Evolutionary conservation across 2,329 filamentous ascomycete species (phyloP).

Genomic region (Exophiala xenobiotica): DNA sequence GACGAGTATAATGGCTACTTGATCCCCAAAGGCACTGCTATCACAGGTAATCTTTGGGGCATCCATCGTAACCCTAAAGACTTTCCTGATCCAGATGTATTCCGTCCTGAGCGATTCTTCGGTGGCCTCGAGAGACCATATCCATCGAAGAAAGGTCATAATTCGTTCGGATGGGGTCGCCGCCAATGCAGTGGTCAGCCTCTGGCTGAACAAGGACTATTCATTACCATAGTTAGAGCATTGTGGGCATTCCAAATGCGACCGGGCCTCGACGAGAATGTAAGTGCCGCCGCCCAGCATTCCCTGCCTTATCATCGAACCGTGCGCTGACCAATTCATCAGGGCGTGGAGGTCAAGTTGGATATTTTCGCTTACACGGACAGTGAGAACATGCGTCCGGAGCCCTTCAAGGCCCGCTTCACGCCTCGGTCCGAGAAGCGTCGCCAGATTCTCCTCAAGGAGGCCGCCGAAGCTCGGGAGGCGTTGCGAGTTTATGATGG

Average conservation of each 20-base stretch:
- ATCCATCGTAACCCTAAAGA: constrained; percentile 45
- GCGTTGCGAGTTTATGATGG: background rate
- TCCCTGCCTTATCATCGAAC: no score
- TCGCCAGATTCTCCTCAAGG: background rate
- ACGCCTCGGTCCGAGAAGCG: background rate
- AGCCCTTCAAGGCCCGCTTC: constrained; percentile 13
- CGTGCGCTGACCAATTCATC: no score
- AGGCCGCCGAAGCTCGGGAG: background rate
- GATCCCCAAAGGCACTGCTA: constrained; percentile 50
- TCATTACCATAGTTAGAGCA: constrained; percentile 58
- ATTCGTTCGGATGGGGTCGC: constrained; percentile 57
- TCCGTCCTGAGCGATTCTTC: constrained; percentile 36
- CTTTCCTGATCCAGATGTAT: constrained; percentile 41
- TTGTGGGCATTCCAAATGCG: constrained; percentile 10
- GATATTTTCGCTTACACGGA: constrained; percentile 15
- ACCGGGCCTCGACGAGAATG: constrained; percentile 2
- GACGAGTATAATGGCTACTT: constrained; percentile 51
- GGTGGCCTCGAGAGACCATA: constrained; percentile 40
- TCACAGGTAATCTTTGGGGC: constrained; percentile 47
- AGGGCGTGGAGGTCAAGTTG: constrained; percentile 9
- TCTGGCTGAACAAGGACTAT: constrained; percentile 37
- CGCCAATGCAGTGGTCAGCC: constrained; percentile 43
- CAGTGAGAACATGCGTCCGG: constrained; percentile 13
- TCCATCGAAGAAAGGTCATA: constrained; percentile 39
- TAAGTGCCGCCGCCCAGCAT: no score